Base-by-base conservation (phyloP, 441 rosid genomes). In the Erysimum pusillum region DNA sequence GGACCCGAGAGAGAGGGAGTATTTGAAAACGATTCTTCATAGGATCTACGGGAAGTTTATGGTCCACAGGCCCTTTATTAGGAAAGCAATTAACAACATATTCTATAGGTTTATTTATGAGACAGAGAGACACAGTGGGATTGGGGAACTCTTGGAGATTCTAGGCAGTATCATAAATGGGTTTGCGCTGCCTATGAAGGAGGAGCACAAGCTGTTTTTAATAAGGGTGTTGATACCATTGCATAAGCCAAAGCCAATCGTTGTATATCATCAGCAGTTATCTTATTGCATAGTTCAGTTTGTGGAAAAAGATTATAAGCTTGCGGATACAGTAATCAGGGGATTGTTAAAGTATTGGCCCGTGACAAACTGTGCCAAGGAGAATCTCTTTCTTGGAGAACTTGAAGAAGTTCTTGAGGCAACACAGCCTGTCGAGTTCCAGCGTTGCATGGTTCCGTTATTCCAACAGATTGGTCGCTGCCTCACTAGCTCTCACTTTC, bases 401-500 rank as follows among this genome's bases (percentile, higher is more conserved):
- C 97, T 94, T 56, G 98, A 94, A 85, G 98, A 94, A 86, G 97
- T 94, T 73, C 88, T 94, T 49, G 98, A 94, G 80, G 99, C 92
- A 31, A 90, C 98, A 5, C 98, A 91, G 71, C 81, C 91, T 71
- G 89, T 91, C 1, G 99, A 94, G 83, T 94, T 92, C 78, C 98
- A 94, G 74, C 91, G 93, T 64, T 92, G 94, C 56, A 83, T 90
- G 93, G 94, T 91, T 83, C 92, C 93, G 32, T 91, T 94, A 70
- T 94, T 91, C 81, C 88, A 89, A 81, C 97, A 87, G 87, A 91
- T 92, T 68, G 89, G 90, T 51, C 96, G 92, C 69, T 94, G 99
- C 87, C 91, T 94, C 36, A 94, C 90, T 42, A 94, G 94, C 84
- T 82, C 97, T 65, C 98, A 94, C 85, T 94, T 92, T 85, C 99